Evolutionary conservation across 116 monocot species (phyloP), one percentile per base, ranked within the genome.

Genomic region (Zostera marina): DNA sequence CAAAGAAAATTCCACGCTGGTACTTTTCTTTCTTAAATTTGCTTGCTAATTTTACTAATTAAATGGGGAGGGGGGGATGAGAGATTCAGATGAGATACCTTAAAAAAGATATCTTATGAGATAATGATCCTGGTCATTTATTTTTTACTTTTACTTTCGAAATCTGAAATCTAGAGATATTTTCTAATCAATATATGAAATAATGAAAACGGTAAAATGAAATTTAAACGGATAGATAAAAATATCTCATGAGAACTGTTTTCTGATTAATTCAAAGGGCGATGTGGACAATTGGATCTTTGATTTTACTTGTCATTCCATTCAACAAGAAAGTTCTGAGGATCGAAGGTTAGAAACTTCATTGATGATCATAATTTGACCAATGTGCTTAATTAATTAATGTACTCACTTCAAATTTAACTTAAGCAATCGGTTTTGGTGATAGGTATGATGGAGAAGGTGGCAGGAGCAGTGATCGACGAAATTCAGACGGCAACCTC

Each of bases 401-500:
- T n/a, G n/a, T n/a, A n/a, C n/a, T 11, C 3, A 0, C 25, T 61
- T n/a, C n/a, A n/a, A n/a, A n/a, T n/a, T n/a, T n/a, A n/a, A 2
- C 15, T 14, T 25, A 14, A 25, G 54, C 2, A 24, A 23, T 54
- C 44, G n/a, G 60, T n/a, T n/a, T n/a, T 14, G 21, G 20, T 24
- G 43, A 1, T 16, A 65, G 65, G 65, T 22, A n/a, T 1, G n/a
- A 8, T 65, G 65, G 65, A 24, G 54, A 5, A 41, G 56, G 22
- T 17, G 7, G 42, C 15, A 5, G 40, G 44, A 26, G 21, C 15
- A 8, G 44, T 39, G 22, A 42, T 44, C n/a, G 65, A 65, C 3
- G 55, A 65, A 13, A 56, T 65, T n/a, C 43, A 53, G 44, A 22
- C 42, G 22, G 54, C 26, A 56, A 56, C 55, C 3, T 21, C 65